phyloP scores from a whole-genome alignment of 2,329 filamentous ascomycete species.

The Pseudogymnoascus sp. region DNA sequence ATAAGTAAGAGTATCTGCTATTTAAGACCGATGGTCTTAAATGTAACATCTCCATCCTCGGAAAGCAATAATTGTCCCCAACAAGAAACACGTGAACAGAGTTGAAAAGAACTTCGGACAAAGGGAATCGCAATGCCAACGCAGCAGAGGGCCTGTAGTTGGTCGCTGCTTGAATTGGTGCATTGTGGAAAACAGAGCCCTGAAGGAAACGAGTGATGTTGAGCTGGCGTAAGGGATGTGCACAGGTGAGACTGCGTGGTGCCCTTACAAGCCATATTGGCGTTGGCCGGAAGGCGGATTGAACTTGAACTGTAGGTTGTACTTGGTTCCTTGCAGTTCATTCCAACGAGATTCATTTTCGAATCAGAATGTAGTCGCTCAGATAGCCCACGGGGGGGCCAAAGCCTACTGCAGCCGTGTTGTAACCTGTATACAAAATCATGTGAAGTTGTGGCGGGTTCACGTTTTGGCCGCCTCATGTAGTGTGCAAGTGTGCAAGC shows the following conservation, averaged over 20 bases:
- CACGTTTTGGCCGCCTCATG: background rate
- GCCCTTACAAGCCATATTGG: background rate
- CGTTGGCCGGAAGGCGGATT: background rate
- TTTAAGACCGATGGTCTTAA: background rate
- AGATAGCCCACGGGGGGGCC: background rate
- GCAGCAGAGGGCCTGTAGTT: background rate
- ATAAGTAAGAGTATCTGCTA: background rate
- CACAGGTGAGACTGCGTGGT: background rate
- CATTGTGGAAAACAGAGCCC: no score
- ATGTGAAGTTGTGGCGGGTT: background rate
- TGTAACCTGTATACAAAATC: background rate
- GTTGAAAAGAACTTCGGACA: background rate
- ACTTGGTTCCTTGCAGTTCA: background rate
- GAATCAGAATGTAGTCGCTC: background rate
- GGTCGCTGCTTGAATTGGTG: background rate
- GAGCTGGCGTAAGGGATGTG: background rate
- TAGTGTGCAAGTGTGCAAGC: no score
- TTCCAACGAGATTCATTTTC: background rate
- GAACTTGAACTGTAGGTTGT: background rate
- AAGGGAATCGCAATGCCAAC: background rate
- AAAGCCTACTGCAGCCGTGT: background rate
- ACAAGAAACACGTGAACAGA: background rate
- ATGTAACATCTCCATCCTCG: background rate
- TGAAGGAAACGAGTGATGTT: background rate
- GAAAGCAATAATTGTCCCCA: background rate